Percentiles rank a stretch among this genome's conserved stretches.
phyloP scores from a whole-genome alignment of 495 filamentous ascomycete genomes.

The Aspergillus campestris region DNA sequence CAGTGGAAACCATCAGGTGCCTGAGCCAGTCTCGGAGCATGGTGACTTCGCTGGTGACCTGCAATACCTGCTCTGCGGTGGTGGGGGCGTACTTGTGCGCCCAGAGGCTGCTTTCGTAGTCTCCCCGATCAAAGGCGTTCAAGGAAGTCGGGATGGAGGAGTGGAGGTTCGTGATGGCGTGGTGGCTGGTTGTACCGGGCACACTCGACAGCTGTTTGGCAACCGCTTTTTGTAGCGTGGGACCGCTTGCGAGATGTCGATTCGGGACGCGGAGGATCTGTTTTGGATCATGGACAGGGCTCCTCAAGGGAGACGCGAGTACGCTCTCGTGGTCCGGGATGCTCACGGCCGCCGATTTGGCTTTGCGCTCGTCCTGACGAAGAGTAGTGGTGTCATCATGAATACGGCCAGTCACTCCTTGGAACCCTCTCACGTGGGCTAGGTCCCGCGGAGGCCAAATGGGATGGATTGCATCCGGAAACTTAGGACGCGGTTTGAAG shows the following conservation, averaged over 20 bases:
- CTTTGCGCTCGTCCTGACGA: slow-evolving; percentile 18
- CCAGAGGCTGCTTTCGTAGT: slow-evolving; percentile 71
- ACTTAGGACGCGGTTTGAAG: slow-evolving; percentile 34
- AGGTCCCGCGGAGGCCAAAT: slow-evolving; percentile 64
- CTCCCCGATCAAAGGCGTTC: slow-evolving; percentile 71
- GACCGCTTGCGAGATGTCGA: slow-evolving; percentile 28
- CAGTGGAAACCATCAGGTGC: slow-evolving; percentile 60
- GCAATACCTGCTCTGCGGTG: slow-evolving; percentile 63
- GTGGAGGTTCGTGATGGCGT: slow-evolving; percentile 53
- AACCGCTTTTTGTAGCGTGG: slow-evolving; percentile 22
- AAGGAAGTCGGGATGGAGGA: slow-evolving; percentile 48
- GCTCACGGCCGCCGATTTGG: slow-evolving; percentile 24
- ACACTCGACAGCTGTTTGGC: slow-evolving; percentile 23
- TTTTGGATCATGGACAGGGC: not conserved
- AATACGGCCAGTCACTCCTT: not conserved
- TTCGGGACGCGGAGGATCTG: slow-evolving; percentile 25
- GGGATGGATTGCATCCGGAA: slow-evolving; percentile 51
- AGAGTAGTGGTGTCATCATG: not conserved
- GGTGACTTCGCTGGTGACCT: slow-evolving; percentile 59
- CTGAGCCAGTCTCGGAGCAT: slow-evolving; percentile 82
- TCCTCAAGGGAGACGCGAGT: slow-evolving; percentile 4
- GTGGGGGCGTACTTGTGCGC: slow-evolving; percentile 77
- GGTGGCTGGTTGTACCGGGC: slow-evolving; percentile 30
- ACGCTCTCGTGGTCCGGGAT: slow-evolving; percentile 30
- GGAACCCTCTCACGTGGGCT: slow-evolving; percentile 40